Evolutionary conservation across 169 alveolate genomes (phyloP).

Genomic region (Eimeria brunetti): DNA sequence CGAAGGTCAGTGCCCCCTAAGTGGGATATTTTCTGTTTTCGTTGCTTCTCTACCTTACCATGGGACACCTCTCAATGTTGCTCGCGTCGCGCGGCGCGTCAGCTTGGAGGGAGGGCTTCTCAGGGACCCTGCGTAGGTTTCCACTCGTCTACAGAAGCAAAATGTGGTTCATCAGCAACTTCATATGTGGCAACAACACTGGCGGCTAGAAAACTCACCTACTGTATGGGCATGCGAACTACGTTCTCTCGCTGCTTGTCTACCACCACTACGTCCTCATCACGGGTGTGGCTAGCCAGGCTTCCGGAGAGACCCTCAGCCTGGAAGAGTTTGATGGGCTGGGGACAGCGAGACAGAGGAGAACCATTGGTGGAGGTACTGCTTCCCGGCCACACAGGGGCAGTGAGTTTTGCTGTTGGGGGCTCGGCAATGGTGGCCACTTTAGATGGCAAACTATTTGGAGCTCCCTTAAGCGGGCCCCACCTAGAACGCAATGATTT

Average conservation of each 20-base stretch:
- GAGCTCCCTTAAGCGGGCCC: not conserved
- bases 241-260: not conserved
- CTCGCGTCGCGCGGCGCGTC: not conserved
- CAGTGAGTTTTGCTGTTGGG: slow-evolving; percentile 32
- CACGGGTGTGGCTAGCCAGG: slow-evolving; percentile 36
- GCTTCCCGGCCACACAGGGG: slow-evolving; percentile 23
- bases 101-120: not conserved
- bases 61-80: not conserved
- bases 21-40: not conserved
- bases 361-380: slow-evolving; percentile 16
- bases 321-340: slow-evolving; percentile 8
- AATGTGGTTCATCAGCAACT: not conserved
- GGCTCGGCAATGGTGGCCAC: slow-evolving; percentile 12
- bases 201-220: not conserved
- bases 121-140: not conserved
- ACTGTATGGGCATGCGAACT: not conserved
- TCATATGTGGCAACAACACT: not conserved
- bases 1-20: not conserved
- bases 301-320: not conserved
- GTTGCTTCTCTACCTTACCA: not conserved
- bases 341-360: not conserved
- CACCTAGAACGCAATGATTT: not conserved
- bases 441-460: slow-evolving; percentile 42
- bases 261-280: not conserved
- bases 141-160: not conserved